A percentile compares a stretch with the other conserved stretches of the same genome.
Conservation (phyloP, 352 stramenopile species). For the Vaucheria bursata region DNA sequence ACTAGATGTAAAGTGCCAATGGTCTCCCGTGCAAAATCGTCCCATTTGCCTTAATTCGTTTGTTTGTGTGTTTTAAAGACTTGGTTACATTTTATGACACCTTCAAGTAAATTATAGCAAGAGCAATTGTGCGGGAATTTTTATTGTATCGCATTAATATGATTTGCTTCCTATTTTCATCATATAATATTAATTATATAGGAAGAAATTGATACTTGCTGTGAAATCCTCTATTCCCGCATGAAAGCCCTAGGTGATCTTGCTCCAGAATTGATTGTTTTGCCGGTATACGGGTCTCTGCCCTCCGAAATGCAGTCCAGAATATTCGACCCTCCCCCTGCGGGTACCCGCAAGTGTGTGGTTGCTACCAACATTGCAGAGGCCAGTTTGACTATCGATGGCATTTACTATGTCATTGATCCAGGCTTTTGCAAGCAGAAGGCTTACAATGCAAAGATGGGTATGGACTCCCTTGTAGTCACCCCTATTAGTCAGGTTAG, state of each 20-base stretch:
- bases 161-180: no score
- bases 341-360: constrained; percentile 63
- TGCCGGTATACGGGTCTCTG: constrained; percentile 90
- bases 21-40: no score
- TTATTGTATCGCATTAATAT: no score
- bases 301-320: constrained; percentile 97
- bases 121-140: no score
- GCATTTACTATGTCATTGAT: constrained; percentile 80
- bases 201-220: constrained; percentile 97
- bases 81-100: no score
- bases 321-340: constrained; percentile 94
- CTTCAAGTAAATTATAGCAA: no score
- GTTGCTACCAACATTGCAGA: constrained; percentile 99
- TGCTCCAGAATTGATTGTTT: constrained; percentile 92
- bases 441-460: constrained; percentile 96
- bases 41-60: no score
- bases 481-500: constrained; percentile 82
- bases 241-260: constrained; percentile 93
- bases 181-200: no score
- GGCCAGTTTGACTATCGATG: constrained; percentile 98
- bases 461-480: constrained; percentile 98
- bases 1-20: no score
- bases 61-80: no score
- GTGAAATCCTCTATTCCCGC: constrained; percentile 90
- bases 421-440: constrained; percentile 96